Base-by-base conservation (phyloP, 176 grass and related monocot species). In the Raddia distichophylla region DNA sequence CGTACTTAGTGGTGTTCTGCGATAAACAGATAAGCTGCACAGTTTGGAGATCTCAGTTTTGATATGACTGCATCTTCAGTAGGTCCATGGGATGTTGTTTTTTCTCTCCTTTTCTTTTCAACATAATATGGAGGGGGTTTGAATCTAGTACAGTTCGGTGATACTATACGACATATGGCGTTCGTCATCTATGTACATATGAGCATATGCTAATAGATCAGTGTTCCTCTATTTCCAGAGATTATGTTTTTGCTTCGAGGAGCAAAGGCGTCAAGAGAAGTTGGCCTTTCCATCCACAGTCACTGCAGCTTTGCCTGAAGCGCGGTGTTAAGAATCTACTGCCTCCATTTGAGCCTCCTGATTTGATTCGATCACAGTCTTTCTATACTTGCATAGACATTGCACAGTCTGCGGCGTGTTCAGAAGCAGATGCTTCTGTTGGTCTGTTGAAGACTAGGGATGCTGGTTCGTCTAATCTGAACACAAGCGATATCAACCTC, bases 321-420 rank as follows among this genome's bases (percentile, higher is more conserved):
- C 83, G 67, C 71, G 91, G 96, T 70, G 72, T 93, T 64, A 90
- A 90, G 73, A 68, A 93, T 91, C 62, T 87, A 54, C 52, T 99
- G 47, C 93, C 96, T 54, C 96, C 96, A 70, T 99, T 95, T 52
- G 93, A 99, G 86, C 91, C 89, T 46, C 89, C 93, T 0, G 79
- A 91, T 90, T 80, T 85, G 75, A 87, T 93, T 56, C 85, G 91
- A 77, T 81, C 79, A 62, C 80, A 33, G 37, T 78, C 84, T 50
- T 53, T 85, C 53, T 67, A 62, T 67, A 82, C 67, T 83, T 61
- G 18, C 50, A 67, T 62, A 64, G 82, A 84, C 82, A 6, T 53
- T 48, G 74, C 78, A 8, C 88, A 71, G 80, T 74, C 80, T 74
- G 40, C 59, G 69, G 67, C 14, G 5, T 75, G 62, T 46, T 67